Base-by-base conservation (phyloP, 257 asterid species). In the Scutellaria minor region DNA sequence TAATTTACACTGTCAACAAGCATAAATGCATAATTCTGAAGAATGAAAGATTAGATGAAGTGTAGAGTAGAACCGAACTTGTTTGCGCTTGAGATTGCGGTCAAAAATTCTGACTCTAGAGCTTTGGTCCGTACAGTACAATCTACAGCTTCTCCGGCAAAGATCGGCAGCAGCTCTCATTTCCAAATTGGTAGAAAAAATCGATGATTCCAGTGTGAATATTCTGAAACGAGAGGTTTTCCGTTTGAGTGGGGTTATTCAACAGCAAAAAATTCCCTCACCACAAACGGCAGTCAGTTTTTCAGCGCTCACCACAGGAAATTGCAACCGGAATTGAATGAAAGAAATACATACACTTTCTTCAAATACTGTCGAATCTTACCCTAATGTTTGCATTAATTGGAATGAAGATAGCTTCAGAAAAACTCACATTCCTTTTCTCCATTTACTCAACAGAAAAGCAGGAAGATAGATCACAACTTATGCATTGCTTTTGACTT, bases 41-140 rank as follows among this genome's bases (percentile, higher is more conserved):
- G 11, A 75, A 52, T 31, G 42, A 55, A 60, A 10, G 37, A 31
- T 45, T 11, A 52, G 12, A n/a, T 18, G 14, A 41, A 10, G 64
- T 58, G 63, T 13, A 42, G 53, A 66, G 47, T 47, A 65, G 71
- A 13, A 66, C 71, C 37, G 63, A 71, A 94, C 99, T 71, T 94
- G 98, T 84, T 74, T 86, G 62, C 95, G 93, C 79, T 94, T 94
- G 86, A 91, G 96, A 80, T 88, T 66, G 61, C 99, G 97, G 73
- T 94, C 99, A 57, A 91, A 94, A 10, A 94, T 83, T 71, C 81
- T 88, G 68, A 88, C 71, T 84, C 83, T 84, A 2, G 97, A 78
- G 82, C 84, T 78, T 78, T 83, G 93, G 12, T 86, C 91, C 9
- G 89, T 68, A 18, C 90, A 85, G 80, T 78, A 89, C 9, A 68